Base-by-base conservation (phyloP, 2,329 filamentous ascomycete genomes). In the Ophiobolus disseminans region DNA sequence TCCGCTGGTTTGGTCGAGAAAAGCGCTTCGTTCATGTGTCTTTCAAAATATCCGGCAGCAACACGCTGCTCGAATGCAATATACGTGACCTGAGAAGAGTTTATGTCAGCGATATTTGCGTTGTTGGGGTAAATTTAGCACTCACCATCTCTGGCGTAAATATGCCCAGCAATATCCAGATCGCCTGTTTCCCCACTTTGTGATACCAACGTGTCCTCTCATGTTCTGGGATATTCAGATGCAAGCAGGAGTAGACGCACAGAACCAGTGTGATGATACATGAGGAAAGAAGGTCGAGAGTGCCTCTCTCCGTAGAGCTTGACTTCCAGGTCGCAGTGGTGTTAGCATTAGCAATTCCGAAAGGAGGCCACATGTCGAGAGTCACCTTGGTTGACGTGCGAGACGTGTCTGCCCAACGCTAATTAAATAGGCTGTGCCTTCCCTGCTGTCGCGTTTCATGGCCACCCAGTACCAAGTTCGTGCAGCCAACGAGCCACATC, bases 201-300 rank as follows among this genome's bases (percentile, higher is more conserved):
- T 37, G 4, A 51, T 19, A 40, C 63, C 13, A 31, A 59, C 1
- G 49, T 60, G 5, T 60, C 63, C 22, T 52, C 53, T 36, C 55
- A 7, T 9, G 28, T n/a, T n/a, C 28, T 13, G 28, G 28, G 5
- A 31, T 31, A n/a, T 31, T 31, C 14, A 31, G 28, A 31, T n/a
- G 28, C 5, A 31, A n/a, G 28, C 28, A 31, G 13, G 28, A 13
- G 14, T 31, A 31, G 10, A 31, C 28, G 28, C 28, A 31, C 6
- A 31, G 28, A 5, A 31, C 13, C 28, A 31, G 13, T n/a, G 28
- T 31, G 28, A 31, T 31, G 7, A 31, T 5, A n/a, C 28, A 31
- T 8, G 28, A 8, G 11, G 28, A 31, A 9, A 31, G 14, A n/a
- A 31, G 11, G 28, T 31, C 14, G 7, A 31, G 13, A 9, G 28